Evolutionary conservation across 176 grass and related monocot genomes (phyloP), one percentile per base, ranked within the genome.

Genomic region (Panicum miliaceum): DNA sequence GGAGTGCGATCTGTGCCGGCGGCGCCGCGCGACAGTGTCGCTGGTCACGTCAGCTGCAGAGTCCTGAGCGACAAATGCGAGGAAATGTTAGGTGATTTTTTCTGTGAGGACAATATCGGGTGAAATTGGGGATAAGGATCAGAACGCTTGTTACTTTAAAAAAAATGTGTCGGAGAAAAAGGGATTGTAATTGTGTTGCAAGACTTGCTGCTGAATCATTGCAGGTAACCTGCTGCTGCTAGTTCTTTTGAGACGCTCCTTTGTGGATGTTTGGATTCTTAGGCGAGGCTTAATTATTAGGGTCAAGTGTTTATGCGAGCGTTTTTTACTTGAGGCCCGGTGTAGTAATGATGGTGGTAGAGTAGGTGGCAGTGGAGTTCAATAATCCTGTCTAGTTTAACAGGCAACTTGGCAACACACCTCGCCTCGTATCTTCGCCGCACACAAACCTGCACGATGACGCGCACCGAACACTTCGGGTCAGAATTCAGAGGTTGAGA

Each of bases 1-100:
- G 70, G 42, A 23, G 14, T 73, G 71, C 71, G 71, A 73, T 73
- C 22, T n/a, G 46, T 64, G 62, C 11, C 8, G n/a, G 57, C 57
- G 20, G 57, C 43, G 57, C 57, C 7, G 57, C 43, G 71, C 42
- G 42, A 34, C 25, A 4, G 40, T 45, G 40, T 46, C 19, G 22
- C 25, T 54, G 27, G 46, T 34, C 25, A 47, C 19, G 60, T 50
- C 77, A 79, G 16, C 77, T n/a, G 42, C 18, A 19, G 40, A 20
- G 76, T 63, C 57, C 45, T 27, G 38, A 25, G 22, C 20, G 26
- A 12, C 9, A 48, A 48, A 48, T 12, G 50, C 1, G 50, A 15
- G 15, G 6, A 48, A 27, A 47, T 63, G 8, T 63, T 42, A 35
- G 56, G 25, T 9, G 45, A 20, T 32, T 32, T 32, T 32, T 32